Conservation (phyloP, 1,139 yeast genomes). For the Hemisphaericaspora xylanilytica region DNA sequence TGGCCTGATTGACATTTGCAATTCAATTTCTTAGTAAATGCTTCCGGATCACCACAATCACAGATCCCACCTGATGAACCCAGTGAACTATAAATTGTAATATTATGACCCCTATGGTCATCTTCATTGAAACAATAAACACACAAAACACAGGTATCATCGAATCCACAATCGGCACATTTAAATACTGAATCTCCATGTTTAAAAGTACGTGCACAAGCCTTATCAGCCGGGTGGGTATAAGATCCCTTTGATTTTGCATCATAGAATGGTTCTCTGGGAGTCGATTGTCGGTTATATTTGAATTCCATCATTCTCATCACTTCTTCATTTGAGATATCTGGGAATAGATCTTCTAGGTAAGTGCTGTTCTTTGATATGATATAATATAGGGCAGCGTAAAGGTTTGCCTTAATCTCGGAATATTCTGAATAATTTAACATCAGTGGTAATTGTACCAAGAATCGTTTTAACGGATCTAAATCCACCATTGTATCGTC, state of each 20-base stretch:
- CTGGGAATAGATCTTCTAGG: slow-evolving; percentile 27
- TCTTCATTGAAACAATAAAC: slow-evolving; percentile 63
- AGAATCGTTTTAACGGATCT: slow-evolving; percentile 18
- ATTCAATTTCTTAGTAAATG: slow-evolving; percentile 58
- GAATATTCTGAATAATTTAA: slow-evolving; percentile 17
- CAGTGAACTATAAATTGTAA: slow-evolving; percentile 48
- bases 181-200: slow-evolving; percentile 64
- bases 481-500: slow-evolving; percentile 2
- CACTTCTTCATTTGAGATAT: slow-evolving; percentile 19
- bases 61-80: slow-evolving; percentile 64
- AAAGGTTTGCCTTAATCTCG: slow-evolving; percentile 20
- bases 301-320: slow-evolving; percentile 3
- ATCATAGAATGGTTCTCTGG: slow-evolving; percentile 14
- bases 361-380: slow-evolving; percentile 31
- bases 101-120: slow-evolving; percentile 66
- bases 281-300: slow-evolving; percentile 11
- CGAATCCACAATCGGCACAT: slow-evolving; percentile 66
- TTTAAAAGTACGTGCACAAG: slow-evolving; percentile 62
- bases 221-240: slow-evolving; percentile 34
- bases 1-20: slow-evolving; percentile 42
- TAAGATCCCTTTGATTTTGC: slow-evolving; percentile 13
- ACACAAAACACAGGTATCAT: slow-evolving; percentile 74
- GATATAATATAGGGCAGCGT: slow-evolving; percentile 30
- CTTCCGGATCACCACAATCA: slow-evolving; percentile 90
- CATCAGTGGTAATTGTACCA: slow-evolving; percentile 28